Percentiles rank a stretch among this genome's conserved stretches.
Evolutionary conservation across 2,329 filamentous ascomycete genomes (phyloP).

Genomic region (Xylariaceae sp.): DNA sequence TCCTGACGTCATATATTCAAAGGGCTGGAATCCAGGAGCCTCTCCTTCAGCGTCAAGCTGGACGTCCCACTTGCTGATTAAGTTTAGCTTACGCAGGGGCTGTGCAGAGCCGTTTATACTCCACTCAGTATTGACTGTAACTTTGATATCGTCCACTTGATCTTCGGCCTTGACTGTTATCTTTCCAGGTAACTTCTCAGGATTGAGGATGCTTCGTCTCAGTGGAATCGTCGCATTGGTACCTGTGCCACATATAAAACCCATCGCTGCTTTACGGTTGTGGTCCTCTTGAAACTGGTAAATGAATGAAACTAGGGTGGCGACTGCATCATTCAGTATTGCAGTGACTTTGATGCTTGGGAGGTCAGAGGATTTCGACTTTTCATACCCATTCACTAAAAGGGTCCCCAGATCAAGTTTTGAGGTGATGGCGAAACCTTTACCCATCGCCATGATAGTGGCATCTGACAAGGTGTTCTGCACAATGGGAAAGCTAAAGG

Average conservation of each 20-base stretch:
- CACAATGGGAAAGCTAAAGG: conserved; percentile 74
- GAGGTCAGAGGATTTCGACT: conserved; percentile 54
- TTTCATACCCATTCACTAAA: conserved; percentile 64
- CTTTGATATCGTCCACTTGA: conserved; percentile 60
- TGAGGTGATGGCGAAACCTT: conserved; percentile 67
- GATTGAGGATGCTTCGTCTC: conserved; percentile 65
- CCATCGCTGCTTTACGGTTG: conserved; percentile 75
- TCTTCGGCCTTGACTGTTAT: conserved; percentile 57
- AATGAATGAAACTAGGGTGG: conserved; percentile 78
- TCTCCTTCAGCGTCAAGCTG: conserved; percentile 71
- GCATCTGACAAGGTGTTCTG: conserved; percentile 69
- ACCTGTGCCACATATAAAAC: conserved; percentile 81
- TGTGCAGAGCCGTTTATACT: conserved; percentile 78
- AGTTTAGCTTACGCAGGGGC: conserved; percentile 65
- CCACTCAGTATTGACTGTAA: conserved; percentile 86
- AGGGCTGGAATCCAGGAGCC: conserved; percentile 77
- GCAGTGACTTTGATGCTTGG: conserved; percentile 75
- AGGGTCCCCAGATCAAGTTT: conserved; percentile 66
- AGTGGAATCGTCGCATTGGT: conserved; percentile 83
- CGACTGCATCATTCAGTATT: conserved; percentile 83
- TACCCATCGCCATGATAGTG: conserved; percentile 72
- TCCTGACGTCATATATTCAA: conserved; percentile 85
- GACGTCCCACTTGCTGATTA: conserved; percentile 76
- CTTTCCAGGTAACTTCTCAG: conserved; percentile 63
- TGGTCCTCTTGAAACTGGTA: conserved; percentile 69